Evolutionary conservation across 1,284 basidiomycete species (phyloP).

Genomic region (Ustilago xerochloae): DNA sequence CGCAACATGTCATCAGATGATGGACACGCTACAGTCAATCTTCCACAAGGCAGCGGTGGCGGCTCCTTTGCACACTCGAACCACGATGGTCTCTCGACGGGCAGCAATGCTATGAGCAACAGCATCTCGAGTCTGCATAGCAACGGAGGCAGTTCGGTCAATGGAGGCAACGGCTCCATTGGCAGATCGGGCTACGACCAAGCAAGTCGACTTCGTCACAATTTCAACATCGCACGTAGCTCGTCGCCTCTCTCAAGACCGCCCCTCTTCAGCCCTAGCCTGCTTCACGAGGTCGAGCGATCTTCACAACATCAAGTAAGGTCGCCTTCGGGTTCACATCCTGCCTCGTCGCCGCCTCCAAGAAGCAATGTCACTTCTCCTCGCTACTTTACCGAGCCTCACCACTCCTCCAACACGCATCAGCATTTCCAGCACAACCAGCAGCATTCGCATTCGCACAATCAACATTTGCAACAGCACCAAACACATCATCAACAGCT

Average conservation of each 20-base stretch:
- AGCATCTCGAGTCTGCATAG: slow-evolving; percentile 30
- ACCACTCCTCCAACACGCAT: slow-evolving; percentile 9
- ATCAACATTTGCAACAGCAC: slow-evolving; percentile 1
- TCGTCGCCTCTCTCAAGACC: slow-evolving; percentile 43
- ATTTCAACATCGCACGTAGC: slow-evolving; percentile 39
- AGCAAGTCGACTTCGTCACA: slow-evolving; percentile 36
- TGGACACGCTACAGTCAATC: slow-evolving; percentile 35
- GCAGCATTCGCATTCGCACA: slow-evolving; percentile 8
- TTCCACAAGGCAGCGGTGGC: slow-evolving; percentile 13
- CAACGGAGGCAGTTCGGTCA: background rate
- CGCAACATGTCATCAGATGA: slow-evolving; percentile 29
- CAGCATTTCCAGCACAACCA: slow-evolving; percentile 17
- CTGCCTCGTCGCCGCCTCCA: slow-evolving; percentile 37
- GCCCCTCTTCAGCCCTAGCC: slow-evolving; percentile 36
- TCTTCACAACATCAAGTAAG: slow-evolving; percentile 16
- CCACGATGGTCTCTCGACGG: slow-evolving; percentile 7
- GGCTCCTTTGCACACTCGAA: background rate
- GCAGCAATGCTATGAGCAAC: slow-evolving; percentile 27
- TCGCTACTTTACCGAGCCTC: slow-evolving; percentile 35
- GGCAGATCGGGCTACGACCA: slow-evolving; percentile 27
- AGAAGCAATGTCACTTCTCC: slow-evolving; percentile 42
- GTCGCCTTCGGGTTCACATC: slow-evolving; percentile 35
- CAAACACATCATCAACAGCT: slow-evolving; percentile 8
- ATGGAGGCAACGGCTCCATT: slow-evolving; percentile 7
- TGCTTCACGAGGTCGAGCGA: slow-evolving; percentile 36